phyloP scores from a whole-genome alignment of 2,329 filamentous ascomycete species.

The Paecilomyces variotii region DNA sequence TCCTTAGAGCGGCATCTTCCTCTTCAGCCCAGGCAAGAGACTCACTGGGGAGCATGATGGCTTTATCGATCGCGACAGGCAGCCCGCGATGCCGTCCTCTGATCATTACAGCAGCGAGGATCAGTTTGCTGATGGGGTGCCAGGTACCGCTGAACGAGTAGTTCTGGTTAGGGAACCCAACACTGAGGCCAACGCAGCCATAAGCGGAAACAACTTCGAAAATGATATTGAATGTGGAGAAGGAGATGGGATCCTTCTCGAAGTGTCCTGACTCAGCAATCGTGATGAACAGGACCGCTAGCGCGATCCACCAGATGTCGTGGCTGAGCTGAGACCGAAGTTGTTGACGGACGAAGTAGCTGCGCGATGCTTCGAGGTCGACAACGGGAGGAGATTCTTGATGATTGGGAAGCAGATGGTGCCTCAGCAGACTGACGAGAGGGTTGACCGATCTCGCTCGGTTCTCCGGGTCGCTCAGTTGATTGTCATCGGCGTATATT shows the following conservation, averaged over 20 bases:
- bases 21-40: conserved; percentile 34
- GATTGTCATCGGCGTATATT: conserved; percentile 27
- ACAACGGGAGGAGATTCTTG: conserved; percentile 6
- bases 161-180: conserved; percentile 46
- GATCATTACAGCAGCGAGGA: conserved; percentile 51
- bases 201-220: conserved; percentile 45
- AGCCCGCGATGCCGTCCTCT: conserved; percentile 50
- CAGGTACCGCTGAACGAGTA: conserved; percentile 51
- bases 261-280: conserved; percentile 54
- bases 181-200: conserved; percentile 54
- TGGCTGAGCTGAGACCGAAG: conserved; percentile 58
- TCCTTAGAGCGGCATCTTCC: conserved; percentile 29
- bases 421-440: conserved; percentile 18
- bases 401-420: conserved; percentile 15
- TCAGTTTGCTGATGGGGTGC: conserved; percentile 49
- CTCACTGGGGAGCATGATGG: conserved; percentile 35
- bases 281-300: conserved; percentile 53
- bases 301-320: conserved; percentile 58
- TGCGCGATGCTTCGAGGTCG: conserved; percentile 27
- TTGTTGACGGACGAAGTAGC: conserved; percentile 48
- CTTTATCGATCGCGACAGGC: conserved; percentile 49
- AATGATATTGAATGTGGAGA: conserved; percentile 52
- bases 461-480: conserved; percentile 8
- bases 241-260: conserved; percentile 42
- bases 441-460: conserved; percentile 14